Conservation (phyloP, 2,329 filamentous ascomycete genomes). For the Bipolaris oryzae region DNA sequence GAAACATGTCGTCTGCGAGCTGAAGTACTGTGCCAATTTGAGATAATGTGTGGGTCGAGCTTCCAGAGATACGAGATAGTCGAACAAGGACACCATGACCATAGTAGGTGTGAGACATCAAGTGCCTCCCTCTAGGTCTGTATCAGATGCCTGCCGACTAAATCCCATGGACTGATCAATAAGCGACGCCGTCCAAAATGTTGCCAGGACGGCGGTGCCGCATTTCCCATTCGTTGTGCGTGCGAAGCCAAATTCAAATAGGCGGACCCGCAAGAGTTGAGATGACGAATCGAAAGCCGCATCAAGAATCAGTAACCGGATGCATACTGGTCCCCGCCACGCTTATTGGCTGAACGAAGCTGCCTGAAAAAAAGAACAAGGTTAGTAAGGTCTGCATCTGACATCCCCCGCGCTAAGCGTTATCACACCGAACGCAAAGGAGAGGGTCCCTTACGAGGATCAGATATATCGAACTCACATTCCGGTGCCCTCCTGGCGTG, state of each 20-base stretch:
- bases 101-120: constrained; percentile 29
- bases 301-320: constrained; percentile 57
- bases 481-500: constrained; percentile 87
- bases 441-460: constrained; percentile 89
- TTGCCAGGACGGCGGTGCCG: constrained; percentile 52
- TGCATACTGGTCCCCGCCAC: constrained; percentile 55
- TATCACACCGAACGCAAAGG: constrained; percentile 82
- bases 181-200: constrained; percentile 47
- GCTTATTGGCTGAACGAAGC: constrained; percentile 60
- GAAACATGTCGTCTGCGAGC: constrained; percentile 28
- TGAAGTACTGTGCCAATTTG: constrained; percentile 31
- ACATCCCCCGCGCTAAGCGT: constrained; percentile 72
- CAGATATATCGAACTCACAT: constrained; percentile 87
- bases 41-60: constrained; percentile 39
- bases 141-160: constrained; percentile 43
- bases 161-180: constrained; percentile 45
- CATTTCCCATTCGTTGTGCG: constrained; percentile 52
- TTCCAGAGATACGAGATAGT: constrained; percentile 36
- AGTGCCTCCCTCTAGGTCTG: constrained; percentile 43
- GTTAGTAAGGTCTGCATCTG: constrained; percentile 58
- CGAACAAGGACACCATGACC: constrained; percentile 36
- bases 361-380: constrained; percentile 53
- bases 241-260: constrained; percentile 38
- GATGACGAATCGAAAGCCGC: constrained; percentile 50
- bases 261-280: constrained; percentile 47